Base-by-base conservation (phyloP, 2,329 filamentous ascomycete genomes). In the Septoria petroselini region DNA sequence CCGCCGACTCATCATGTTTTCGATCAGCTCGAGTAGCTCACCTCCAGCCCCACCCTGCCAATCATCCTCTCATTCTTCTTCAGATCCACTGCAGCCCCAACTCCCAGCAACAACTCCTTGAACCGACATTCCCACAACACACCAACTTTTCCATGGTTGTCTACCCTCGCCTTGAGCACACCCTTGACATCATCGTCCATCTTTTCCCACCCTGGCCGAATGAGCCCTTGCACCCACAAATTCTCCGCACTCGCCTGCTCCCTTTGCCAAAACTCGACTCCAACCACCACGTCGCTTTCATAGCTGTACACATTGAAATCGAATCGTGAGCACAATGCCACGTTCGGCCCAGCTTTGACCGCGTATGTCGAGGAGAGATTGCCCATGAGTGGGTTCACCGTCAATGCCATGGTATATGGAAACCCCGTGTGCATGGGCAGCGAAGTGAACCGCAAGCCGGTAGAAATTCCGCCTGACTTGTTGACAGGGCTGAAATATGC, bases 291-390 rank as follows among this genome's bases (percentile, higher is more conserved):
- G 51, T 93, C 87, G 65, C 89, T 95, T 73, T 98, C 93, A 73
- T 96, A 98, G 67, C 89, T 95, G 71, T 96, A 97, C 41, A 96
- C 86, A 64, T 98, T 98, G 72, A 98, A 98, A 65, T 94, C 90
- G 72, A 97, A 91, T 41, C 86, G 83, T 17, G 90, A 94, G 57
- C 90, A 93, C 41, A 98, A 79, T 8, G 89, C 87, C 59, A 95
- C 81, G 62, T 89, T 83, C 27, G 81, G 81, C 2, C 89, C 89
- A 1, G 91, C 91, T 63, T 88, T 86, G 40, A 97, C 88, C 0
- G 93, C 88, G 68, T 98, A 98, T 12, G 84, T 95, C 29, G 90
- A 88, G 50, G 86, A 91, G 52, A 98, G 78, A 65, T 88, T 95
- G 14, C 93, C 93, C 82, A 96, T 96, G 41, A 98, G 75, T 3